These are phyloP conservation scores for Brassica juncea DNA, from an alignment of 345 rosid species.

Conservation along the genomic window DNA sequence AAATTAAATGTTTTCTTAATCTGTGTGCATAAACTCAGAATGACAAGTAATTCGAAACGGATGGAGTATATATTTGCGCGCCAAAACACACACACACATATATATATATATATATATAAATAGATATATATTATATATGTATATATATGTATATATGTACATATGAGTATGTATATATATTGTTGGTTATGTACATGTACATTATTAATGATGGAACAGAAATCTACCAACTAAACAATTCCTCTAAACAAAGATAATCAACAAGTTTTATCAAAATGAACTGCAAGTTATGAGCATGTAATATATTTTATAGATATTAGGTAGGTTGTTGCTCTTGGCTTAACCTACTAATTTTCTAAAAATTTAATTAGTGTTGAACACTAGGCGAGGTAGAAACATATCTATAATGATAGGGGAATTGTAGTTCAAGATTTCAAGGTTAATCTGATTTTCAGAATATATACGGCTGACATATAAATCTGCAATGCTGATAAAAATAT, in stretches of 20 bases:
- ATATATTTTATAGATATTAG: constrained; percentile 27
- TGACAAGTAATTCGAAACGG: too few species aligned
- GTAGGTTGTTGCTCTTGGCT: constrained; percentile 36
- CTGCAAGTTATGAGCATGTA: constrained; percentile 24
- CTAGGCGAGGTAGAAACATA: constrained; percentile 8
- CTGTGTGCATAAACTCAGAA: too few species aligned
- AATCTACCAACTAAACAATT: constrained; percentile 32
- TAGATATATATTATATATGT: too few species aligned
- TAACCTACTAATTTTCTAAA: constrained; percentile 32
- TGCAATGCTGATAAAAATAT: background rate
- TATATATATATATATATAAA: background rate
- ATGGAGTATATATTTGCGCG: background rate
- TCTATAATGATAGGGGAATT: background rate
- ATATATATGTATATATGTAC: background rate
- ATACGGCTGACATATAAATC: background rate
- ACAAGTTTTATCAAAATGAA: constrained; percentile 24
- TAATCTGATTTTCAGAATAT: background rate
- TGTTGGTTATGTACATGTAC: constrained; percentile 13
- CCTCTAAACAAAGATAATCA: constrained; percentile 23
- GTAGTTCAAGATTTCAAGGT: background rate
- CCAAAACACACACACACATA: background rate
- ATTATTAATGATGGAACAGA: constrained; percentile 22
- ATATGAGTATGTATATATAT: background rate
- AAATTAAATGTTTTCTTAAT: too few species aligned
- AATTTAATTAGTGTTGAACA: constrained; percentile 22